phyloP scores from a whole-genome alignment of 2,329 filamentous ascomycete genomes.

The Sclerotinia sclerotiorum region DNA sequence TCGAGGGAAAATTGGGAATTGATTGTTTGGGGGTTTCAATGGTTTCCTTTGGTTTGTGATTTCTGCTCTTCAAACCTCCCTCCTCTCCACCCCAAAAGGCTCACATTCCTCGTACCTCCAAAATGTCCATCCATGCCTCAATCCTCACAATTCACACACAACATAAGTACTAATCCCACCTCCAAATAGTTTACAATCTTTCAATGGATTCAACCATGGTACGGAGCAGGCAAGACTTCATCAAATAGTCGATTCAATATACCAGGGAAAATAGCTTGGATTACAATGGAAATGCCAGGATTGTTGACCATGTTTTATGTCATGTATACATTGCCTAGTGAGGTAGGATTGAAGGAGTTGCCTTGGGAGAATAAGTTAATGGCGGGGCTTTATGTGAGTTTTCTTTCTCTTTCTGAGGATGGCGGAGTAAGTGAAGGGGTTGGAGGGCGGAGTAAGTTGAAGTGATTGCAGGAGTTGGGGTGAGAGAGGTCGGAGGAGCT shows the following conservation, averaged over 20 bases:
- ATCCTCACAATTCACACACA: neutral
- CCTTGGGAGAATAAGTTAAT: slow-evolving; percentile 79
- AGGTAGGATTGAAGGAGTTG: slow-evolving; percentile 57
- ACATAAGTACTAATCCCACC: neutral
- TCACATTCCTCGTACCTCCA: neutral
- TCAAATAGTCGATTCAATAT: slow-evolving; percentile 73
- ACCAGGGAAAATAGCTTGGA: slow-evolving; percentile 86
- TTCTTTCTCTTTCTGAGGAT: neutral
- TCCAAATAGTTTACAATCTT: slow-evolving; percentile 61
- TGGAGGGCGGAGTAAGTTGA: too few relatives aligned
- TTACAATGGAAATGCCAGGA: slow-evolving; percentile 81
- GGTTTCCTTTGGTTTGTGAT: slow-evolving; percentile 47
- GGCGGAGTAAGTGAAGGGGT: neutral
- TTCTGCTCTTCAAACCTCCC: neutral
- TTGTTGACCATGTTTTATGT: slow-evolving; percentile 77
- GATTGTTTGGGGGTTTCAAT: slow-evolving; percentile 53
- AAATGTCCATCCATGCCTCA: neutral
- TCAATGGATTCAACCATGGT: slow-evolving; percentile 76
- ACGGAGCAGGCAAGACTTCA: slow-evolving; percentile 92
- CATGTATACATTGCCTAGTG: slow-evolving; percentile 64
- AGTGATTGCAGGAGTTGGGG: too few relatives aligned
- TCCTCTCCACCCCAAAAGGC: neutral
- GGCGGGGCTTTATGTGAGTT: slow-evolving; percentile 59
- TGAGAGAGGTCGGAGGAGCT: too few relatives aligned
- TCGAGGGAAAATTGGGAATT: slow-evolving; percentile 58